A percentile compares a stretch with the other conserved stretches of the same genome.
These are phyloP conservation scores for Populus davidiana DNA, from an alignment of 345 rosid species.

Conservation along the genomic window DNA sequence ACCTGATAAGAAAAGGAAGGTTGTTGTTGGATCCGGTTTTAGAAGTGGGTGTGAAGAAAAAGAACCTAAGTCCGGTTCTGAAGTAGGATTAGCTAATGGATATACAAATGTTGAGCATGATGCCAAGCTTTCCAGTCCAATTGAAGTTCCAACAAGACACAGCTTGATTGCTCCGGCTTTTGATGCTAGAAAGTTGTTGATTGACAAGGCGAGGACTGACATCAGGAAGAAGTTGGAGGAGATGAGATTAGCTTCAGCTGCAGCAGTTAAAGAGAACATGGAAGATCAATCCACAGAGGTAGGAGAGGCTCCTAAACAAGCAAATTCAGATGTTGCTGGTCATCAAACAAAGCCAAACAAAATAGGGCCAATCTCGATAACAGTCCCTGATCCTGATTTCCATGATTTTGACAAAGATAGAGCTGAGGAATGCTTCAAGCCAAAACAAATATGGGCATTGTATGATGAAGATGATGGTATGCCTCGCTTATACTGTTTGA, in stretches of 20 bases:
- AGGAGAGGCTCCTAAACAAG: slow-evolving; percentile 25
- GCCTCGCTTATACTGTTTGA: slow-evolving; percentile 91
- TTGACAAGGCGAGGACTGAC: slow-evolving; percentile 68
- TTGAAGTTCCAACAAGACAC: slow-evolving; percentile 46
- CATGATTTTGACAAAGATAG: slow-evolving; percentile 92
- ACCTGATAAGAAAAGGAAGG: slow-evolving; percentile 79
- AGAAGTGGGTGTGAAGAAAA: slow-evolving; percentile 58
- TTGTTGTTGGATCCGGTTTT: slow-evolving; percentile 40
- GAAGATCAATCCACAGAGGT: slow-evolving; percentile 34
- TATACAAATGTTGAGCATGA: slow-evolving; percentile 38
- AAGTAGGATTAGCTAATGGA: slow-evolving; percentile 35
- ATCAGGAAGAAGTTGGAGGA: slow-evolving; percentile 64
- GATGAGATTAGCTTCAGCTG: slow-evolving; percentile 50
- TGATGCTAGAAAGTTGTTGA: slow-evolving; percentile 79
- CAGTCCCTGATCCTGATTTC: slow-evolving; percentile 92
- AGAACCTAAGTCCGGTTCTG: slow-evolving; percentile 39
- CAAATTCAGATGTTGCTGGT: slow-evolving; percentile 24
- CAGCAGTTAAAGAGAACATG: slow-evolving; percentile 34
- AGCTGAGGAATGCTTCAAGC: slow-evolving; percentile 85
- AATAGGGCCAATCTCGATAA: slow-evolving; percentile 52
- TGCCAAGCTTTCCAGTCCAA: slow-evolving; percentile 41
- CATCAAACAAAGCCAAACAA: slow-evolving; percentile 36
- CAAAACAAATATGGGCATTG: slow-evolving; percentile 94
- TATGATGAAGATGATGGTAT: slow-evolving; percentile 97
- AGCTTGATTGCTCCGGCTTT: slow-evolving; percentile 55